Percentiles rank a stretch among this genome's conserved stretches.
Conservation (phyloP, 495 filamentous ascomycete species). For the Terfezia claveryi region DNA sequence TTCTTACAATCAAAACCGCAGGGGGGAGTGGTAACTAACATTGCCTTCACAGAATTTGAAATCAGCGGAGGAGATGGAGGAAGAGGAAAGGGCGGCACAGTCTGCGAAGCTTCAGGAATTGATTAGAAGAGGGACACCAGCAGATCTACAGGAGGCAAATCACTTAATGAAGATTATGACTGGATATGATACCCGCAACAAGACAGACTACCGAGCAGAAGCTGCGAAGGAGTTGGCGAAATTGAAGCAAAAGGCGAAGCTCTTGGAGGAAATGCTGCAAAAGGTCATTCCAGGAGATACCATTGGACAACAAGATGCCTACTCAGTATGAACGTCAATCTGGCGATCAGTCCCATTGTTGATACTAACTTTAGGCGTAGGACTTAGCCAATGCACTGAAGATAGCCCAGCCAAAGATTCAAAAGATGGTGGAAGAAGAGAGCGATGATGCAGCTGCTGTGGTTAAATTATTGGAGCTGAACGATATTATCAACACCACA, state of each 20-base stretch:
- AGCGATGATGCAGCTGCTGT: constrained; percentile 92
- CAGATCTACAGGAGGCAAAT: constrained; percentile 90
- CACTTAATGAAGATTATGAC: constrained; percentile 98
- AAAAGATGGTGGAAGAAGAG: constrained; percentile 98
- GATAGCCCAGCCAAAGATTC: constrained; percentile 93
- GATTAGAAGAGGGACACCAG: constrained; percentile 72
- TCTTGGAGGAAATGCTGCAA: constrained; percentile 83
- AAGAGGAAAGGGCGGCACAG: constrained; percentile 82
- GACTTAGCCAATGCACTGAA: constrained; percentile 80
- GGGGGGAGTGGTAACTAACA: not conserved
- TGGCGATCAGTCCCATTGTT: not conserved
- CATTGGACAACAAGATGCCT: constrained; percentile 77
- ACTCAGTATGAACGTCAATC: constrained; percentile 35
- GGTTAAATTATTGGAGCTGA: constrained; percentile 84
- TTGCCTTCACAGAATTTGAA: constrained; percentile 48
- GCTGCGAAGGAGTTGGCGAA: constrained; percentile 85
- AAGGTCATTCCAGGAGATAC: constrained; percentile 61
- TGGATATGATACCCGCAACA: constrained; percentile 78
- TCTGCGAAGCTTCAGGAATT: constrained; percentile 93
- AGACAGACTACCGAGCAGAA: constrained; percentile 94
- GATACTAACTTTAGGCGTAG: constrained; percentile 16
- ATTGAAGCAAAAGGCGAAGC: constrained; percentile 76
- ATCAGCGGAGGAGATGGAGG: constrained; percentile 97
- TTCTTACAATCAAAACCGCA: constrained; percentile 1
- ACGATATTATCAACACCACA: constrained; percentile 94